Percentiles rank a stretch among this genome's conserved stretches.
phyloP scores from a whole-genome alignment of 176 grass and related monocot species.

The Phyllostachys edulis region DNA sequence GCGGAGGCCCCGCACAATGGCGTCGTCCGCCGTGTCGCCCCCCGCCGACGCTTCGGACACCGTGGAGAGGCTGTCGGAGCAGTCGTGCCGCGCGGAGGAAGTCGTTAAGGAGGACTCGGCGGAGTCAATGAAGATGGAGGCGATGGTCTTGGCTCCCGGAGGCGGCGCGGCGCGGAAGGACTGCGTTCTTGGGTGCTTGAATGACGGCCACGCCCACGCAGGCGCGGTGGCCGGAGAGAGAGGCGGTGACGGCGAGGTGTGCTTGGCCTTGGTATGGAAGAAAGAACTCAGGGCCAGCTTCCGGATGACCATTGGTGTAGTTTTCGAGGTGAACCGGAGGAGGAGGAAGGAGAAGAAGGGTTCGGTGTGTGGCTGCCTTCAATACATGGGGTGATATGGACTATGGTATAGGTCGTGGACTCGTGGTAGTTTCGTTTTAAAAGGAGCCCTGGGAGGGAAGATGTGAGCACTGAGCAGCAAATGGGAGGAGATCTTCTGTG shows the following conservation, averaged over 20 bases:
- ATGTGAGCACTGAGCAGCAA: neutral
- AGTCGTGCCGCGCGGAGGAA: constrained; percentile 50
- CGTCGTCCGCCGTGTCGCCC: constrained; percentile 30
- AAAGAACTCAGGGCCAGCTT: constrained; percentile 46
- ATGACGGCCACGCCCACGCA: constrained; percentile 58
- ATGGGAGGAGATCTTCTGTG: neutral
- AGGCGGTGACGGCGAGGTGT: neutral
- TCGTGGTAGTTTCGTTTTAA: constrained; percentile 35
- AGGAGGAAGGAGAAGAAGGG: neutral
- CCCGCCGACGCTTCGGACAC: constrained; percentile 42
- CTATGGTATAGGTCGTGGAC: neutral
- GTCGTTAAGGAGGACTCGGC: constrained; percentile 55
- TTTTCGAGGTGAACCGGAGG: neutral
- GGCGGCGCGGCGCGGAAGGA: constrained; percentile 18
- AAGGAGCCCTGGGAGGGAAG: constrained; percentile 14
- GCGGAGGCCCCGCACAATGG: constrained; percentile 38
- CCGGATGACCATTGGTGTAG: constrained; percentile 46
- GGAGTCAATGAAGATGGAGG: constrained; percentile 59
- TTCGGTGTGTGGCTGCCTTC: constrained; percentile 33
- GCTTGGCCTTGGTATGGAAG: constrained; percentile 46
- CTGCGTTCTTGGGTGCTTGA: constrained; percentile 43
- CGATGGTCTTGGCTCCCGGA: constrained; percentile 27
- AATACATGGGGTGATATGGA: constrained; percentile 8
- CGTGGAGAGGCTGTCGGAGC: constrained; percentile 59
- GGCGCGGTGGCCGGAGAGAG: neutral